These are phyloP conservation scores for Entomortierella parvispora DNA, from an alignment of 192 early-diverging fungal species.

Conservation along the genomic window DNA sequence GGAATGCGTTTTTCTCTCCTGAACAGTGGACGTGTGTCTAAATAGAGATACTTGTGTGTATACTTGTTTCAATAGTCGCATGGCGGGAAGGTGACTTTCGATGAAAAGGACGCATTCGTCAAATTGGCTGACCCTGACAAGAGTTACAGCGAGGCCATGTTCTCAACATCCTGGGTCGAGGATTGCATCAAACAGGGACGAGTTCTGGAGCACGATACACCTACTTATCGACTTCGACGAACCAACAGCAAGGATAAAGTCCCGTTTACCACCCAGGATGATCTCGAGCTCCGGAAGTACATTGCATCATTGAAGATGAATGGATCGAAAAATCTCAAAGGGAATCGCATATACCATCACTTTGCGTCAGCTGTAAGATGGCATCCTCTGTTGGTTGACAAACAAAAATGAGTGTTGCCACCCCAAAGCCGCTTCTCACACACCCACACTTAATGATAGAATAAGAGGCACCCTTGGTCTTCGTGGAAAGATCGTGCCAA, in stretches of 20 bases:
- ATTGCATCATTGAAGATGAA: not conserved
- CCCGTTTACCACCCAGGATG: conserved; percentile 3
- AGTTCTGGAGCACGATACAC: conserved; percentile 2
- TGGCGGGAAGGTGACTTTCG: conserved; percentile 5
- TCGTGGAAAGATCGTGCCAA: conserved; percentile 31
- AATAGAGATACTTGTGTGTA: too few species aligned
- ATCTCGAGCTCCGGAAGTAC: conserved; percentile 6
- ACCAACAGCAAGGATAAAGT: not conserved
- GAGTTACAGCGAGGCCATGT: conserved; percentile 7
- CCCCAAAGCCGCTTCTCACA: too few species aligned
- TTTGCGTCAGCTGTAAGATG: conserved; percentile 10
- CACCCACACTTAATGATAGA: too few species aligned
- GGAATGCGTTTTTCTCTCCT: too few species aligned
- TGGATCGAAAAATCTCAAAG: conserved; percentile 3
- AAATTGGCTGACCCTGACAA: conserved; percentile 16
- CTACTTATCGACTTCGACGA: conserved; percentile 1
- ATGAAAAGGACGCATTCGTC: conserved; percentile 13
- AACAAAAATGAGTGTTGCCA: not conserved
- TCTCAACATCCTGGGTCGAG: conserved; percentile 21
- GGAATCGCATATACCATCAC: conserved; percentile 23
- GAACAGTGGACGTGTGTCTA: too few species aligned
- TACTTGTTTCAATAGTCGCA: conserved; percentile 2
- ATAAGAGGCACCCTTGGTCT: conserved; percentile 25
- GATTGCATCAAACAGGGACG: conserved; percentile 8
- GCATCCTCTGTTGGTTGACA: not conserved